Evolutionary conservation across 768 basidiomycete genomes (phyloP), one percentile per base, ranked within the genome.

Genomic region (Tulasnella sp.): DNA sequence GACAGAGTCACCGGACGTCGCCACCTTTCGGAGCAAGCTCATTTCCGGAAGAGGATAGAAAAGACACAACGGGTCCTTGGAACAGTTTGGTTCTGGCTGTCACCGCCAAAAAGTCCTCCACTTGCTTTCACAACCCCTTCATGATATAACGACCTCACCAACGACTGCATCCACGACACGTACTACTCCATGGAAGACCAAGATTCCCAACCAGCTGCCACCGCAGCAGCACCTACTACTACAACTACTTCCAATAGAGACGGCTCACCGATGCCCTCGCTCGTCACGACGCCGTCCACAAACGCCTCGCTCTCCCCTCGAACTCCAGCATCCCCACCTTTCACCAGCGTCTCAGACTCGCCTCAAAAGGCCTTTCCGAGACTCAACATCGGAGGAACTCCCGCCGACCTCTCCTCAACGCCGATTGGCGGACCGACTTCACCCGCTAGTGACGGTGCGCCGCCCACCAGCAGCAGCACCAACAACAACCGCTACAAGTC

Each of bases 241-340:
- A 31, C 73, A 1, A 2, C 38, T n/a, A 40, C 73, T 40, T 40
- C 44, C 39, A 40, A 18, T 21, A 46, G 14, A 40, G 73, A 74
- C 38, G 73, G 39, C 24, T 74, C 76, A 16, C 76, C 58, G 18
- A 62, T 77, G 76, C 76, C 76, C 21, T 77, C 76, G 16, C 76
- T 77, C 27, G 38, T 62, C 76, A 77, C 76, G 36, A 77, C 76
- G 24, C 76, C 76, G 1, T 77, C 76, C 18, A 77, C 56, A 40
- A 77, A 40, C 42, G 58, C 27, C 42, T 77, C 76, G 19, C 58
- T 58, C 5, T 77, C 76, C 21, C 76, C 76, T 40, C 76, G 58
- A 39, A 77, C 76, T 21, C 76, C 76, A 21, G 76, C 58, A 27
- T 77, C 76, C 10, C 76, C 76, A 24, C 58, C 58, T 1, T 39